These are phyloP conservation scores for Aspergillus brunneoviolaceus DNA, from an alignment of 2,329 filamentous ascomycete species.

Conservation along the genomic window DNA sequence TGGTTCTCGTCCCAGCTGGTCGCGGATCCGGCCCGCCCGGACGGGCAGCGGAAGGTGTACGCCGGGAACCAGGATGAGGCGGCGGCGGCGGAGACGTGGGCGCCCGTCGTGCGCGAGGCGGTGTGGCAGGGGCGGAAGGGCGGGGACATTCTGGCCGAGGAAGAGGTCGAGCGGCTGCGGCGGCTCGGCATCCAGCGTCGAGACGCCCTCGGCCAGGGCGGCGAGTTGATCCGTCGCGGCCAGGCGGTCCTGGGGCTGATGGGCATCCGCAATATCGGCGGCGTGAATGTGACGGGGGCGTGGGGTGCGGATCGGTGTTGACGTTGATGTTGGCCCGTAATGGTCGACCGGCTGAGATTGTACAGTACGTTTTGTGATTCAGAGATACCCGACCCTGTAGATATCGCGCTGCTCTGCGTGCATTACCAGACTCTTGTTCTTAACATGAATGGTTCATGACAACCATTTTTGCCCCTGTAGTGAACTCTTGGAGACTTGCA, in stretches of 20 bases:
- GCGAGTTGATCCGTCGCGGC: slow-evolving; percentile 3
- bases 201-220: neutral
- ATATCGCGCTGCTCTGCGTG: too few species aligned
- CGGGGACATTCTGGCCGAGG: slow-evolving; percentile 16
- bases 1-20: slow-evolving; percentile 28
- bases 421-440: too few species aligned
- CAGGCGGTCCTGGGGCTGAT: slow-evolving; percentile 11
- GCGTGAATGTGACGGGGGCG: slow-evolving; percentile 10
- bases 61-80: slow-evolving; percentile 28
- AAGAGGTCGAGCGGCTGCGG: slow-evolving; percentile 18
- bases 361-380: neutral
- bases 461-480: too few species aligned
- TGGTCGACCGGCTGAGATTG: too few species aligned
- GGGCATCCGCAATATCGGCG: slow-evolving; percentile 11
- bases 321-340: too few species aligned
- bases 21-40: slow-evolving; percentile 6
- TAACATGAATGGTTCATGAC: too few species aligned
- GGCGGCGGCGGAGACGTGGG: slow-evolving; percentile 32
- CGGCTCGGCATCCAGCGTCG: slow-evolving; percentile 12
- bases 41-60: slow-evolving; percentile 21
- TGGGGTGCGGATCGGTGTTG: slow-evolving; percentile 9
- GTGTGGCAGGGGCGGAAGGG: slow-evolving; percentile 31
- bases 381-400: neutral
- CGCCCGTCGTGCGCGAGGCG: slow-evolving; percentile 35
- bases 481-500: too few species aligned